A percentile compares a stretch with the other conserved stretches of the same genome.
These are phyloP conservation scores for Colletotrichum gloeosporioides DNA, from an alignment of 2,329 filamentous ascomycete genomes.

Conservation along the genomic window DNA sequence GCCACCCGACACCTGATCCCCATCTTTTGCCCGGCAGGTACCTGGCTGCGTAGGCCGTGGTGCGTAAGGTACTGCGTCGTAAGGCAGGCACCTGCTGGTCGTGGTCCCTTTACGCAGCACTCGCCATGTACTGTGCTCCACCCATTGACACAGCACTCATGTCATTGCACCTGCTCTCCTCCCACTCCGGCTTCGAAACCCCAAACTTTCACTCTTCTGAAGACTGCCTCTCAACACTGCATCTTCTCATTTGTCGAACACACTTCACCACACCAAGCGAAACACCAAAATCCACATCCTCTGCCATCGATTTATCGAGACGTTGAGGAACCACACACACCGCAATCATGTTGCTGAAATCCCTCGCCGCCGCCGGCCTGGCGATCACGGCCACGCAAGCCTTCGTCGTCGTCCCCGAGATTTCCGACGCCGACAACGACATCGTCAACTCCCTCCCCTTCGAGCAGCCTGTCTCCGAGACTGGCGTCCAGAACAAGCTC, in stretches of 20 bases:
- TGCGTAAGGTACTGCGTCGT: background rate
- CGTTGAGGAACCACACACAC: background rate
- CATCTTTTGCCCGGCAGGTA: background rate
- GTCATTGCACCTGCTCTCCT: constrained; percentile 9
- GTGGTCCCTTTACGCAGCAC: background rate
- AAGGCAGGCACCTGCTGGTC: background rate
- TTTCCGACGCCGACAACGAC: constrained; percentile 46
- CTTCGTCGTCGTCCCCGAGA: constrained; percentile 60
- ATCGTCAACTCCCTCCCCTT: constrained; percentile 45
- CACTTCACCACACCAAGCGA: background rate
- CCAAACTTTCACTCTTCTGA: background rate
- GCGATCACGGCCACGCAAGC: constrained; percentile 40
- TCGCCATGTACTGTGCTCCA: background rate
- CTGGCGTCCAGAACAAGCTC: constrained; percentile 39
- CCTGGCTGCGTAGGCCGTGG: background rate
- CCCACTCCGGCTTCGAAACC: background rate
- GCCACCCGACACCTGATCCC: constrained; percentile 10
- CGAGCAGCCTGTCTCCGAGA: constrained; percentile 25
- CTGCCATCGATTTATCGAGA: background rate
- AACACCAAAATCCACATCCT: background rate
- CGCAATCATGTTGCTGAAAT: constrained; percentile 36
- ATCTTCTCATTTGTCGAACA: background rate
- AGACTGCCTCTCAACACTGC: background rate
- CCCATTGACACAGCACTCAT: constrained; percentile 5
- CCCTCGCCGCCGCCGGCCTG: constrained; percentile 37